Evolutionary conservation across 202 grass and related monocot genomes (phyloP).

Genomic region (Hordeum pubiflorum): DNA sequence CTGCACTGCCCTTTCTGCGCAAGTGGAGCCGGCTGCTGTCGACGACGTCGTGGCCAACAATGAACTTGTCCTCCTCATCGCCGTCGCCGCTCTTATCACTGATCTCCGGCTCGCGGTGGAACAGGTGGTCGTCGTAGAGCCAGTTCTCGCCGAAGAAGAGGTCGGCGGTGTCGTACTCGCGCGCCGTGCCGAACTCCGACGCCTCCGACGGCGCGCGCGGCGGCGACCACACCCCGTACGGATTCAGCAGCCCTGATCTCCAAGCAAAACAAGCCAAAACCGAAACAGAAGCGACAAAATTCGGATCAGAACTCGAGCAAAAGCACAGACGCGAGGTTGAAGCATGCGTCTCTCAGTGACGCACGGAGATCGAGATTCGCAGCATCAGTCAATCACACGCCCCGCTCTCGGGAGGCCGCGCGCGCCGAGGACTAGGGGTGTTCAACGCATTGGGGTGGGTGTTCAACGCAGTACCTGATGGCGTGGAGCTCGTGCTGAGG

Average conservation of each 20-base stretch:
- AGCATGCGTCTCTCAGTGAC: background rate
- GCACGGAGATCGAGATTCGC: conserved; percentile 15
- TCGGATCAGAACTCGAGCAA: conserved; percentile 20
- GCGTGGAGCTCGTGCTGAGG: conserved; percentile 63
- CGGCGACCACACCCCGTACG: conserved; percentile 55
- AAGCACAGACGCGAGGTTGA: background rate
- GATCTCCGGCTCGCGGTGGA: conserved; percentile 8
- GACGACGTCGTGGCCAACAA: conserved; percentile 26
- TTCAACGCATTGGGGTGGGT: conserved; percentile 10
- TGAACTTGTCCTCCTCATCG: conserved; percentile 79
- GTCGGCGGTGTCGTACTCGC: conserved; percentile 50
- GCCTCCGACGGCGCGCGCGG: conserved; percentile 44
- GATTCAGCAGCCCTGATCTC: conserved; percentile 49
- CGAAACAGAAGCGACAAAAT: background rate
- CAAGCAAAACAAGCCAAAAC: background rate
- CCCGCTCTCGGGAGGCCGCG: background rate
- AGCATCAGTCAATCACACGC: background rate
- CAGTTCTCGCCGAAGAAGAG: conserved; percentile 56
- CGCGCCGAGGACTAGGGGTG: background rate
- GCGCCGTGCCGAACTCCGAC: conserved; percentile 58
- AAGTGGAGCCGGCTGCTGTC: background rate
- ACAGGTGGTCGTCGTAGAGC: conserved; percentile 40
- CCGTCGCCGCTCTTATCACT: conserved; percentile 1
- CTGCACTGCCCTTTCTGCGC: background rate
- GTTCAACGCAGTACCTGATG: conserved; percentile 42